Evolutionary conservation across 2,329 filamentous ascomycete species (phyloP), one percentile per base, ranked within the genome.

Genomic region (Fusarium humuli): DNA sequence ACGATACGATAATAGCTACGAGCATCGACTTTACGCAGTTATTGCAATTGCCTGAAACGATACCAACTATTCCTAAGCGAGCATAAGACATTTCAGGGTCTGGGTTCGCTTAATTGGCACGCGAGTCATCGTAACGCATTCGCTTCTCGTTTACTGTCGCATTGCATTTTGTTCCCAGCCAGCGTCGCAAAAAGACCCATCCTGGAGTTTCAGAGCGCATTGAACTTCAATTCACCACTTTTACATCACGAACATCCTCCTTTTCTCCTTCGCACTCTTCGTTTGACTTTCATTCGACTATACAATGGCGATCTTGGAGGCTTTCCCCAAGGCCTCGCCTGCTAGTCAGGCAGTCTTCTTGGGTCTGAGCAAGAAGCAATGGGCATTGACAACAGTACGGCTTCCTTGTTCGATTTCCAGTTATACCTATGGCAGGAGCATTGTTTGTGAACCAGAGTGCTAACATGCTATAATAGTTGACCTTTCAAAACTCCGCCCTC

Each of bases 401-500:
- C 13, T 49, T 42, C 45, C 56, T n/a, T 25, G 6, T 20, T 11
- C 12, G n/a, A 22, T 45, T 45, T 8, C 29, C 45, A 34, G 27
- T 30, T 30, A 41, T 32, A 27, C 23, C 10, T 22, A 34, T 29
- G 27, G 10, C 50, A 23, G 45, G 30, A 10, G 11, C 22, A 37
- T 18, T 53, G 32, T 9, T 50, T 30, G 18, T 45, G 42, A 12
- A 12, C 45, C 7, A 25, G 34, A 16, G 44, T 69, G 57, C 67
- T 74, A 56, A 72, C 57, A 20, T 65, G 54, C 22, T 47, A 14
- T 48, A 22, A 22, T 42, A 94, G 92, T 86, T 95, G 76, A 93
- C 90, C 29, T 89, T 81, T 56, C 79, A 94, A 83, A 94, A 94
- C 78, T 94, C 92, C 10, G 91, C 90, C 27, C 84, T 94, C 65